Evolutionary conservation across 2,329 filamentous ascomycete genomes (phyloP).

Genomic region (Cephalotrichum gorgonifer): DNA sequence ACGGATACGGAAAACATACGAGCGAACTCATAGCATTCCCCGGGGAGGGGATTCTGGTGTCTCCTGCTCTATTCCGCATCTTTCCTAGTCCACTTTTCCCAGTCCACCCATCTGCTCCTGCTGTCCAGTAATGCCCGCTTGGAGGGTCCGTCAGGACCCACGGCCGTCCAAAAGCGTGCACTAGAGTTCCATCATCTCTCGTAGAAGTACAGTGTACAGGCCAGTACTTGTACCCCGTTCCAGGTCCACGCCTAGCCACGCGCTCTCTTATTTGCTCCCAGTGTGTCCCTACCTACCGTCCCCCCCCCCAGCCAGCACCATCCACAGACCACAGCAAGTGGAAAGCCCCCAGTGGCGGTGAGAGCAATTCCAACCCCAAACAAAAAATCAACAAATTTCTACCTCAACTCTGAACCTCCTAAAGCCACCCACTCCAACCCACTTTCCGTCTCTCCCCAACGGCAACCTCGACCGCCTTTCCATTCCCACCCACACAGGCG

Average conservation of each 20-base stretch:
- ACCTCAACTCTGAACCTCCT: conserved; percentile 4
- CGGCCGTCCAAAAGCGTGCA: not conserved
- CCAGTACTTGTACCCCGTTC: not conserved
- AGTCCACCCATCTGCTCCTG: too few relatives aligned
- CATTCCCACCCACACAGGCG: conserved; percentile 5
- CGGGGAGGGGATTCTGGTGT: too few relatives aligned
- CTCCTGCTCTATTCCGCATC: too few relatives aligned
- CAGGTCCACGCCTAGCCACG: too few relatives aligned
- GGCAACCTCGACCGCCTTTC: not conserved
- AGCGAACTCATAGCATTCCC: too few relatives aligned
- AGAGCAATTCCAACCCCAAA: conserved; percentile 7
- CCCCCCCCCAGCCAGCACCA: not conserved
- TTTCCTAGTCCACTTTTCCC: too few relatives aligned
- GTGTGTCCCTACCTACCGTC: not conserved
- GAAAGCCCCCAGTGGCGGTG: conserved; percentile 9
- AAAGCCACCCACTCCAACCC: conserved; percentile 4
- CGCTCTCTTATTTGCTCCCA: too few relatives aligned
- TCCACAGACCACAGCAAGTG: conserved; percentile 1
- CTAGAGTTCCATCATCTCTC: too few relatives aligned
- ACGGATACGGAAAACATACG: too few relatives aligned
- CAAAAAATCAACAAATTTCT: conserved; percentile 7
- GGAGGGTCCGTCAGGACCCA: too few relatives aligned
- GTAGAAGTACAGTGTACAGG: not conserved
- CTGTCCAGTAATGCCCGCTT: too few relatives aligned
- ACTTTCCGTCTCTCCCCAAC: not conserved